A percentile compares a stretch with the other conserved stretches of the same genome.
Conservation (phyloP, 805 yeast species). For the Metschnikowia kofuensis region DNA sequence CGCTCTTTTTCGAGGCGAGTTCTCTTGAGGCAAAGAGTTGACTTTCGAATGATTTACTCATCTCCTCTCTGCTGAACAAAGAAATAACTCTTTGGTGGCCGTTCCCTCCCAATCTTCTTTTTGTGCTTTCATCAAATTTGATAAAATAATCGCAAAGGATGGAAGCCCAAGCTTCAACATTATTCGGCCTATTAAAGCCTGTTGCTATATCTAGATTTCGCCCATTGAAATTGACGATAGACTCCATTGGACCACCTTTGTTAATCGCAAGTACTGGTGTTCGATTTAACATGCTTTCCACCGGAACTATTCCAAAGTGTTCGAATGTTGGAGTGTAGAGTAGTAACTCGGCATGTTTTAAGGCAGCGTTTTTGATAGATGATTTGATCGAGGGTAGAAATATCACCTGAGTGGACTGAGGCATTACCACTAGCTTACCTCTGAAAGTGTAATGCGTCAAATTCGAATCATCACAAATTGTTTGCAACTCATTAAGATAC, state of each 20-base stretch:
- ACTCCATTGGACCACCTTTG: conserved; percentile 92
- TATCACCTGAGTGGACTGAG: conserved; percentile 46
- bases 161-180: conserved; percentile 50
- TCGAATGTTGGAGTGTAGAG: conserved; percentile 89
- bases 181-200: conserved; percentile 56
- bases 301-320: conserved; percentile 97
- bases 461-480: conserved; percentile 42
- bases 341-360: conserved; percentile 55
- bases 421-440: conserved; percentile 36
- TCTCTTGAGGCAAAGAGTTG: conserved; percentile 11
- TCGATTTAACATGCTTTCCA: conserved; percentile 86
- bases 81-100: conserved; percentile 36
- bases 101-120: conserved; percentile 29
- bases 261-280: conserved; percentile 84
- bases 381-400: conserved; percentile 82
- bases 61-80: conserved; percentile 44
- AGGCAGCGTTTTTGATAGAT: conserved; percentile 57
- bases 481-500: conserved; percentile 60
- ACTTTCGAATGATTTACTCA: conserved; percentile 34
- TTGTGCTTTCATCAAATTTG: conserved; percentile 19
- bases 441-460: conserved; percentile 47
- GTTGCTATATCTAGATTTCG: conserved; percentile 43
- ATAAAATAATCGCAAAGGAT: conserved; percentile 41
- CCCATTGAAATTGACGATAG: conserved; percentile 43
- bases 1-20: conserved; percentile 7